Conservation (phyloP, 441 rosid genomes). For the Syzygium malaccense region DNA sequence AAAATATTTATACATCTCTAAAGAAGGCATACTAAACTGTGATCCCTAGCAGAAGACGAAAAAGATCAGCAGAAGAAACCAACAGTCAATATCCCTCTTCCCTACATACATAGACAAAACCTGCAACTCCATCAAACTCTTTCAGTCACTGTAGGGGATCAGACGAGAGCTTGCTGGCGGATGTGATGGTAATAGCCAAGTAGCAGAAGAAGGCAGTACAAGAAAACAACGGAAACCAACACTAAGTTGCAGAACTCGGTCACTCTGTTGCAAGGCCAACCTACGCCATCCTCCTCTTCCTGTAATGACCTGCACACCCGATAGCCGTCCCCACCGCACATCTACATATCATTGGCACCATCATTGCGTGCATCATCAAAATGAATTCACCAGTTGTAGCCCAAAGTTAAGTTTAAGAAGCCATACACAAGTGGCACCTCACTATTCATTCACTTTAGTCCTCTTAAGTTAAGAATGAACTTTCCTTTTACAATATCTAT, state of each 20-base stretch:
- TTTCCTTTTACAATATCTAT: not conserved
- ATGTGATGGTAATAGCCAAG: constrained; percentile 23
- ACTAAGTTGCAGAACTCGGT: constrained; percentile 32
- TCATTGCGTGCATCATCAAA: constrained; percentile 31
- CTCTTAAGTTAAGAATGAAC: not conserved
- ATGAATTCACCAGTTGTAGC: not conserved
- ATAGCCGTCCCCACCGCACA: constrained; percentile 42
- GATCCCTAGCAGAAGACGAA: not conserved
- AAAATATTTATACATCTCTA: not conserved
- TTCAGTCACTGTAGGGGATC: not conserved
- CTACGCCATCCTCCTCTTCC: constrained; percentile 33
- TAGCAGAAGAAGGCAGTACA: constrained; percentile 39
- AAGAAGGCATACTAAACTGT: not conserved
- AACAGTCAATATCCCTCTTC: not conserved
- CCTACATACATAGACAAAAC: not conserved
- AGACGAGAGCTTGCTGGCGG: constrained; percentile 13
- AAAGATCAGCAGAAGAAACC: not conserved
- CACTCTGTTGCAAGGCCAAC: constrained; percentile 21
- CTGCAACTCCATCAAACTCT: not conserved
- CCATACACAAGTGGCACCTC: not conserved
- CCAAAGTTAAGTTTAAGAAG: not conserved
- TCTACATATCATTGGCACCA: constrained; percentile 39
- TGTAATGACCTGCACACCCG: constrained; percentile 32
- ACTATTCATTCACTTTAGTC: not conserved
- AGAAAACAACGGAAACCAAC: constrained; percentile 20